Base-by-base conservation (phyloP, 352 stramenopile genomes). In the Phytophthora lateralis region DNA sequence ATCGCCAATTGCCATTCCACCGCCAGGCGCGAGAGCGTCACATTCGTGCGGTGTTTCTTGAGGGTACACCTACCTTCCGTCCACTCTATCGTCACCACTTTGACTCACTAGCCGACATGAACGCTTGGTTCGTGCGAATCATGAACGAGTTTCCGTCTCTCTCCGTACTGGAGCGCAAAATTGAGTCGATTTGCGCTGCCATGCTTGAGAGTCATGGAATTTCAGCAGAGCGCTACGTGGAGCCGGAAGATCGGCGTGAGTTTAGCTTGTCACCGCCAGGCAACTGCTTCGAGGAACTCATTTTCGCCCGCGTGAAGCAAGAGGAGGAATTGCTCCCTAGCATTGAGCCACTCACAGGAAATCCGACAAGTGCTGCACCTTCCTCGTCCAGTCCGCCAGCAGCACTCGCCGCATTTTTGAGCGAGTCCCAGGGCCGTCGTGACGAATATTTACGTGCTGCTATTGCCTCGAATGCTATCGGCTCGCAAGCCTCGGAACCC, bases 61-160 rank as follows among this genome's bases (percentile, higher is more conserved):
- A 93, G 15, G 86, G 86, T 18, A 80, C 72, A 7, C 50, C 71
- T 20, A 76, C 56, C 8, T 80, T 89, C 35, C 60, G 69, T 17
- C 78, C 84, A 15, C 55, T 92, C 20, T 93, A 88, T 60, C 77
- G 82, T 11, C 75, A 89, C 43, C 60, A 77, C 18, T 90, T 90
- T 57, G 66, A 83, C 44, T 81, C 81, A 15, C 51, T 69, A 9
- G 56, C 50, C 0, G 71, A 69, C 15, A 78, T 72, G 51, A 78
- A 87, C 41, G 69, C 67, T 26, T 93, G 84, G 86, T 75, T 90
- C 20, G 47, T 71, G n/a, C 68, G 75, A 11, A 76, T 89, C 1
- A 55, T 91, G 20, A 82, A 89, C 49, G 82, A 93, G 53, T 86
- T 95, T 44, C 86, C 86, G 34, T 93, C 86, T 17, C 60, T 92